Conservation (phyloP, 257 asterid genomes). For the Nicotiana benthamiana region DNA sequence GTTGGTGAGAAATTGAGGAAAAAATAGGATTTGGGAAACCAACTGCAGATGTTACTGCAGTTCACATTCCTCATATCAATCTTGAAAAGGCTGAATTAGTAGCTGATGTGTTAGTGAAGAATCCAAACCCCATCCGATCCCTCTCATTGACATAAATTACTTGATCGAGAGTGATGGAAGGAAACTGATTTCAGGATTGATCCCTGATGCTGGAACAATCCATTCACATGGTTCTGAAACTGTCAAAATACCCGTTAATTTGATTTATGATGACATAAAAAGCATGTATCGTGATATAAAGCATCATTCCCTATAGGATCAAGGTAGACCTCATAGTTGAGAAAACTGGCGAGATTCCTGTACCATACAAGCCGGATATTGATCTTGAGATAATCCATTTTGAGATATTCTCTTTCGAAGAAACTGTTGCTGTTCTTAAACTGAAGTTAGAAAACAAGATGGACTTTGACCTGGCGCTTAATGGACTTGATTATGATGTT, state of each 20-base stretch:
- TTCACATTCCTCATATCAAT: constrained; percentile 69
- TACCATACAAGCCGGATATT: constrained; percentile 76
- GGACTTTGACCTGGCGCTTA: constrained; percentile 76
- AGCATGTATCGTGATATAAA: constrained; percentile 61
- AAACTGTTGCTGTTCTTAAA: constrained; percentile 69
- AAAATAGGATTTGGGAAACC: constrained; percentile 89
- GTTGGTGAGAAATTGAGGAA: constrained; percentile 88
- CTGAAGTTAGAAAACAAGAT: constrained; percentile 84
- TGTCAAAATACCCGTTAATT: constrained; percentile 55
- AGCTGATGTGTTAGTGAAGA: constrained; percentile 61
- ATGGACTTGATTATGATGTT: constrained; percentile 70
- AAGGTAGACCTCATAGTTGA: constrained; percentile 90
- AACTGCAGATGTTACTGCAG: constrained; percentile 73
- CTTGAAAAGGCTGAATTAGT: constrained; percentile 76
- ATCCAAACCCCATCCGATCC: constrained; percentile 93
- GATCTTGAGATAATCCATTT: constrained; percentile 62
- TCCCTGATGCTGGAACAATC: constrained; percentile 93
- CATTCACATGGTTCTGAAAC: constrained; percentile 88
- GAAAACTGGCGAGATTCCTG: constrained; percentile 82
- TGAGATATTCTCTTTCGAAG: constrained; percentile 80
- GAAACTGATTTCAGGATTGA: constrained; percentile 76
- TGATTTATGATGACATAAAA: constrained; percentile 71
- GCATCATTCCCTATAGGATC: constrained; percentile 60
- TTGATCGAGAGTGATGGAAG: constrained; percentile 80
- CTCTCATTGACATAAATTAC: constrained; percentile 83